Percentiles rank a stretch among this genome's conserved stretches.
These are phyloP conservation scores for Schizochytrium sp. DNA, from an alignment of 108 stramenopile species.

Conservation along the genomic window DNA sequence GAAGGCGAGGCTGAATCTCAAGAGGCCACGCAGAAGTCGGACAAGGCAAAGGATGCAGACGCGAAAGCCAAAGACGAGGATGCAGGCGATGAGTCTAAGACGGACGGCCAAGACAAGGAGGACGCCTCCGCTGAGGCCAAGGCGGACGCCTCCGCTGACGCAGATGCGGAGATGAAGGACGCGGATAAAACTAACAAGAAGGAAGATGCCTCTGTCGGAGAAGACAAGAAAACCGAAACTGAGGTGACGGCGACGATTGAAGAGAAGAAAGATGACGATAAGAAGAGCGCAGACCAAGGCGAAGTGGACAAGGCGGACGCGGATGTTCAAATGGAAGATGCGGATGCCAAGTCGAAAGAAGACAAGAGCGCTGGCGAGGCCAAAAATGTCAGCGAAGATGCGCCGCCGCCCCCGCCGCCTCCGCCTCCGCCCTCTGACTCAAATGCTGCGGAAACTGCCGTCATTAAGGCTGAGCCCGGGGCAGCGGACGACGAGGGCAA, in stretches of 20 bases:
- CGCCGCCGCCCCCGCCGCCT: no score
- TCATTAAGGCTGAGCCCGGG: neutral
- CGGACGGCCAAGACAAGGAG: neutral
- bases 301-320: conserved; percentile 78
- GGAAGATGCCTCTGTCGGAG: neutral
- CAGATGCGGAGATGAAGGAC: neutral
- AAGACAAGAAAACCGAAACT: neutral
- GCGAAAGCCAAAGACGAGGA: neutral
- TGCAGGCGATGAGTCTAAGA: neutral
- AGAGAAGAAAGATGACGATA: no score
- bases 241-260: neutral
- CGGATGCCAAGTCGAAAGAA: conserved; percentile 72
- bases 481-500: neutral
- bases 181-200: neutral
- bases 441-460: neutral
- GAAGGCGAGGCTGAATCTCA: neutral
- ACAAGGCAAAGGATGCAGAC: no score
- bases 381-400: neutral
- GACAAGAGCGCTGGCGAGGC: neutral
- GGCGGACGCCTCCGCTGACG: no score
- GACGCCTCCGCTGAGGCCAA: neutral
- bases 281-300: neutral
- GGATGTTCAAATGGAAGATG: conserved; percentile 71
- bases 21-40: no score
- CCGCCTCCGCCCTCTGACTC: no score